phyloP scores from a whole-genome alignment of 192 early-diverging fungal genomes.

The Backusella morwellensis region DNA sequence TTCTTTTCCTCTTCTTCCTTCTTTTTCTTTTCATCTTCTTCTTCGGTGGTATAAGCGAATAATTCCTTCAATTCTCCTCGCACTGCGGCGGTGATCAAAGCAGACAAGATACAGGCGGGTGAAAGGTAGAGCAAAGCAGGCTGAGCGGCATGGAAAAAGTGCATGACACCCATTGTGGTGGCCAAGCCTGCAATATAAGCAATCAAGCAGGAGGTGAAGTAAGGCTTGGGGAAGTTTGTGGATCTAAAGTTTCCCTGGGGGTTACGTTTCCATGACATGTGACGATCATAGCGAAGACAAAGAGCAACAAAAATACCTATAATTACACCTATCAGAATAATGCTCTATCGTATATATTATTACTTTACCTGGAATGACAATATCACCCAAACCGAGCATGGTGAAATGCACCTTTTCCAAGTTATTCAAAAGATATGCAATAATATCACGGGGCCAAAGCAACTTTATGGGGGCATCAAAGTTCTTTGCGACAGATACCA shows the following conservation, averaged over 20 bases:
- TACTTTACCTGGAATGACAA: slow-evolving; percentile 84
- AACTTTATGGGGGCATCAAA: slow-evolving; percentile 98
- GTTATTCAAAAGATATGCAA: slow-evolving; percentile 47
- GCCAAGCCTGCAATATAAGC: slow-evolving; percentile 82
- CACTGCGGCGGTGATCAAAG: slow-evolving; percentile 58
- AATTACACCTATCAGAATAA: too few species aligned
- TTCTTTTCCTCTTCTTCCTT: slow-evolving; percentile 50
- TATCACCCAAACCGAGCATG: slow-evolving; percentile 96
- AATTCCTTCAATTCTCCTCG: slow-evolving; percentile 70
- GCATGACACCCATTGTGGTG: slow-evolving; percentile 92
- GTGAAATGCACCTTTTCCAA: slow-evolving; percentile 62
- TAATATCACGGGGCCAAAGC: slow-evolving; percentile 76
- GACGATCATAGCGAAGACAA: slow-evolving; percentile 86
- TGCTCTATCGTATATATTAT: too few species aligned
- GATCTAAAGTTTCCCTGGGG: slow-evolving; percentile 51
- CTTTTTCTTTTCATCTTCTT: slow-evolving; percentile 29
- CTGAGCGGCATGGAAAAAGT: slow-evolving; percentile 93
- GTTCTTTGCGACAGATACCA: slow-evolving; percentile 96
- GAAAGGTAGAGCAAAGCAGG: slow-evolving; percentile 96
- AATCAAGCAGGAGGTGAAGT: slow-evolving; percentile 78
- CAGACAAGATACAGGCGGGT: slow-evolving; percentile 92
- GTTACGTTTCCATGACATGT: slow-evolving; percentile 61
- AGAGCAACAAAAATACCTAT: slow-evolving; percentile 88
- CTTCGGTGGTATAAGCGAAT: slow-evolving; percentile 63
- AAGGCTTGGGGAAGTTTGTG: slow-evolving; percentile 77